Evolutionary conservation across 176 grass and related monocot species (phyloP).

Genomic region (Metroxylon sagu): DNA sequence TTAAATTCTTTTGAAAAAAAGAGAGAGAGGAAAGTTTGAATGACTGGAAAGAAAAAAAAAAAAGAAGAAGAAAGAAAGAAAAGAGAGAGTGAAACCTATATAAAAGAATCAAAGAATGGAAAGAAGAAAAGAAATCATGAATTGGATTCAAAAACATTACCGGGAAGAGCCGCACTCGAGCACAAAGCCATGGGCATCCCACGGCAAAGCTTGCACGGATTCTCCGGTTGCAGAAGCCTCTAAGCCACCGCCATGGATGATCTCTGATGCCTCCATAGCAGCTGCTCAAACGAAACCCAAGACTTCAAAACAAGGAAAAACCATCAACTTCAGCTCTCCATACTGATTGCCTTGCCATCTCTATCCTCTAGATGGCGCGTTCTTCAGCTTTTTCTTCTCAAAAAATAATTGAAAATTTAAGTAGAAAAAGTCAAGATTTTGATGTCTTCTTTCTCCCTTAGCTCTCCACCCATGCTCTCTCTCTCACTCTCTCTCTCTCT

Average conservation of each 20-base stretch:
- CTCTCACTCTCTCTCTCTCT: neutral
- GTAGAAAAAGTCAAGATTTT: neutral
- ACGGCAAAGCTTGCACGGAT: constrained; percentile 39
- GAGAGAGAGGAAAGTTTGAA: no score
- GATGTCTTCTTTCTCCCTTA: neutral
- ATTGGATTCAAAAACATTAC: constrained; percentile 15
- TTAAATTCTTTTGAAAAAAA: no score
- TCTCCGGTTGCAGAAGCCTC: constrained; percentile 6
- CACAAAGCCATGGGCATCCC: constrained; percentile 37
- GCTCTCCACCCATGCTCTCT: neutral
- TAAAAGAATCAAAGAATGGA: constrained; percentile 97
- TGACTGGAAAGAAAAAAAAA: constrained; percentile 21
- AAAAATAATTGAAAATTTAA: neutral
- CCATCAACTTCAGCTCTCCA: no score
- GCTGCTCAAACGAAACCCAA: constrained; percentile 4
- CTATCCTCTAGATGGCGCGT: no score
- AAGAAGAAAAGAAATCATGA: constrained; percentile 11
- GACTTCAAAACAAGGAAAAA: neutral
- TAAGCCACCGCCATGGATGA: constrained; percentile 15
- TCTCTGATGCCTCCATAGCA: constrained; percentile 39
- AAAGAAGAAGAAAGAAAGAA: constrained; percentile 14
- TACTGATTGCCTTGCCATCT: no score
- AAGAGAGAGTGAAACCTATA: neutral
- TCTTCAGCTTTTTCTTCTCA: no score
- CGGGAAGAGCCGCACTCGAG: constrained; percentile 8